Conservation (phyloP, 2,329 filamentous ascomycete genomes). For the Epicoccum nigrum region DNA sequence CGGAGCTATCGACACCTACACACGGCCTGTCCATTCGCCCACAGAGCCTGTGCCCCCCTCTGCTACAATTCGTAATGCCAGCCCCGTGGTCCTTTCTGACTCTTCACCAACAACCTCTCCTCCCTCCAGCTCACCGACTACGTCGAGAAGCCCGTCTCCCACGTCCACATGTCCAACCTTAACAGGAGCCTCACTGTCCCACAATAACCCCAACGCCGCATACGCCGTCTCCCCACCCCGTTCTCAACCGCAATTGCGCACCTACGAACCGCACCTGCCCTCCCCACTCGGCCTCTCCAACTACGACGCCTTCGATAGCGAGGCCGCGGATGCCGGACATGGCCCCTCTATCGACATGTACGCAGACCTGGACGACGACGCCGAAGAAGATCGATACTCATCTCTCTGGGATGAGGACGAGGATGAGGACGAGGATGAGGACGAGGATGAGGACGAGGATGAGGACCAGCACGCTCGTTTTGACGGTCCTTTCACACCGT, state of each 20-base stretch:
- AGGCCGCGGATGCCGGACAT: conserved; percentile 16
- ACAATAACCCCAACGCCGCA: conserved; percentile 42
- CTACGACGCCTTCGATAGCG: conserved; percentile 51
- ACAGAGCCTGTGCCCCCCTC: conserved; percentile 22
- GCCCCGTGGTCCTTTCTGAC: conserved; percentile 23
- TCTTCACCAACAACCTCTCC: conserved; percentile 27
- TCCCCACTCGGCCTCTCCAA: conserved; percentile 51
- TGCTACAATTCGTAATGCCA: conserved; percentile 19
- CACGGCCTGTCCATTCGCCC: conserved; percentile 30
- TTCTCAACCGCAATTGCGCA: conserved; percentile 28
- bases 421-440: conserved; percentile 10
- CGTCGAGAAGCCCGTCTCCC: conserved; percentile 30
- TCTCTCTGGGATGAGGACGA: conserved; percentile 11
- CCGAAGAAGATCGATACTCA: neutral
- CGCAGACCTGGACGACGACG: conserved; percentile 32
- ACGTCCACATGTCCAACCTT: conserved; percentile 19
- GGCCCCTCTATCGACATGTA: conserved; percentile 37
- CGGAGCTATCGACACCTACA: conserved; percentile 42
- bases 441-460: conserved; percentile 14
- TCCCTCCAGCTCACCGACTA: conserved; percentile 21
- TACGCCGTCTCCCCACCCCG: conserved; percentile 31
- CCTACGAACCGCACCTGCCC: conserved; percentile 44
- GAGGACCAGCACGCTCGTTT: conserved; percentile 2
- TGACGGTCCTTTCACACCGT: conserved; percentile 23
- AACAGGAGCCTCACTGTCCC: neutral